Evolutionary conservation across 257 asterid genomes (phyloP).

Genomic region (Avicennia marina): DNA sequence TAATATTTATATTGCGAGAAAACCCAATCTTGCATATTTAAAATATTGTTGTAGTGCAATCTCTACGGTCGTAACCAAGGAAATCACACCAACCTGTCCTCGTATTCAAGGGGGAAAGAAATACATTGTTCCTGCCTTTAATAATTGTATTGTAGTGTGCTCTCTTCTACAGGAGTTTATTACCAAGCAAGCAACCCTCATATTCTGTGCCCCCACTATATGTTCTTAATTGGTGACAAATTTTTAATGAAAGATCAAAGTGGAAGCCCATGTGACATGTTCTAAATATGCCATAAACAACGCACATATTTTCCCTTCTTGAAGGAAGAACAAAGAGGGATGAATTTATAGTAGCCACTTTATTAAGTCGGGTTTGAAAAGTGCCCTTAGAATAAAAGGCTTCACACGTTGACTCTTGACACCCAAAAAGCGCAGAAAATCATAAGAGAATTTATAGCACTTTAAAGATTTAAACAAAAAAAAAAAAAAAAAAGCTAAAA

Average conservation of each 20-base stretch:
- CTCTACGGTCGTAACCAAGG: too few relatives aligned
- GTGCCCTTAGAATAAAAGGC: not conserved
- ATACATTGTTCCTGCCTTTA: too few relatives aligned
- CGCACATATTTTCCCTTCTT: not conserved
- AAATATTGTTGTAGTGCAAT: too few relatives aligned
- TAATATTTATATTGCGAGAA: too few relatives aligned
- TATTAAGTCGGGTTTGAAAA: not conserved
- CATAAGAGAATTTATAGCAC: not conserved
- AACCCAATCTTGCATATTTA: too few relatives aligned
- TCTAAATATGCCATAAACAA: not conserved
- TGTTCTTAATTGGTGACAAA: not conserved
- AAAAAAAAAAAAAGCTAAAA: too few relatives aligned
- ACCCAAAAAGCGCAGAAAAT: not conserved
- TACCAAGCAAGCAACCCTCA: not conserved
- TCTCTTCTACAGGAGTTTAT: too few relatives aligned
- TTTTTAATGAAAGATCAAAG: constrained; percentile 1
- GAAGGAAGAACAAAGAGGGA: not conserved
- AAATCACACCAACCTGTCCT: too few relatives aligned
- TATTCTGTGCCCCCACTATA: not conserved
- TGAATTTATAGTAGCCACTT: not conserved
- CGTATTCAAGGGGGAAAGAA: too few relatives aligned
- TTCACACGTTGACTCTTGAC: not conserved
- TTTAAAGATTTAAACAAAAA: too few relatives aligned
- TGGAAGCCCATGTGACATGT: not conserved
- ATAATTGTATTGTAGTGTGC: too few relatives aligned